Evolutionary conservation across 129 eudicot genomes (phyloP).

Genomic region (Flaveria linearis): DNA sequence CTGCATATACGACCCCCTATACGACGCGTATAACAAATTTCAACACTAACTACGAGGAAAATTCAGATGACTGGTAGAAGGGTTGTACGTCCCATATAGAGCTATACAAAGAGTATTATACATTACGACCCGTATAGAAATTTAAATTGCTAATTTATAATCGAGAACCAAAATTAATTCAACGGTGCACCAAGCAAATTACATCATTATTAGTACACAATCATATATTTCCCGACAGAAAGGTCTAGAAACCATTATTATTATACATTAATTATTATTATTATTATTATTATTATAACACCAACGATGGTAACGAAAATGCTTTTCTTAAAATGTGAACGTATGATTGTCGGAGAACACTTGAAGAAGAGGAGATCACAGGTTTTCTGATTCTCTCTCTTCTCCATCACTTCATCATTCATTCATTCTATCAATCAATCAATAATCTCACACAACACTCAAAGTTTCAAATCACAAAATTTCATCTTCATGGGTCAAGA

Average conservation of each 20-base stretch:
- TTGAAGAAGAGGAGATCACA: slow-evolving; percentile 21
- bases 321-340: slow-evolving; percentile 43
- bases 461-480: slow-evolving; percentile 1
- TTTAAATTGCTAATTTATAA: too few species aligned
- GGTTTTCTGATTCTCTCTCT: slow-evolving; percentile 27
- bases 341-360: slow-evolving; percentile 28
- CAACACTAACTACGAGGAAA: too few species aligned
- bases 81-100: too few species aligned
- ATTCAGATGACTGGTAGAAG: too few species aligned
- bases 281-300: background rate
- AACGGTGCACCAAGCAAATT: too few species aligned
- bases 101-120: too few species aligned
- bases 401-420: background rate
- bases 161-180: too few species aligned
- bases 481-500: slow-evolving; percentile 63
- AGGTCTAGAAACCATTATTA: slow-evolving; percentile 9
- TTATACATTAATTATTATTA: background rate
- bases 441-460: slow-evolving; percentile 3
- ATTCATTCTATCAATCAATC: too few species aligned
- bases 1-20: too few species aligned
- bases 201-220: background rate
- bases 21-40: too few species aligned
- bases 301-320: slow-evolving; percentile 19
- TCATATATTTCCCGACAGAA: slow-evolving; percentile 1
- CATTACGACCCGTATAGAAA: too few species aligned